A percentile compares a stretch with the other conserved stretches of the same genome.
Evolutionary conservation across 495 filamentous ascomycete genomes (phyloP).

Genomic region (Aspergillus coremiiformis): DNA sequence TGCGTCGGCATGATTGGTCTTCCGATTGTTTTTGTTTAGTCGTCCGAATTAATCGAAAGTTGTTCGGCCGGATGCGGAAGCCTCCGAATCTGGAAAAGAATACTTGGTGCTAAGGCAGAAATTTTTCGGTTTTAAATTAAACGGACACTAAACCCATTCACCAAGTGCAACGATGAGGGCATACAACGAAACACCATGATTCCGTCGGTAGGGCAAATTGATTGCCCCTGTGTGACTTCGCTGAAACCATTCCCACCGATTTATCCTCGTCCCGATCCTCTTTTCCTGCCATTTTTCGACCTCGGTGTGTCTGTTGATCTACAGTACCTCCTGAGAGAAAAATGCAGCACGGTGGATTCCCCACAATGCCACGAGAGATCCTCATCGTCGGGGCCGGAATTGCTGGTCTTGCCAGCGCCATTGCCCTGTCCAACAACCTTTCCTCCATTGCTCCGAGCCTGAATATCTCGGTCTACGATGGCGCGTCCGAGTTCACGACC

Average conservation of each 20-base stretch:
- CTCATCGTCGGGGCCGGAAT: constrained; percentile 23
- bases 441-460: constrained; percentile 3
- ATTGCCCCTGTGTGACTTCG: neutral
- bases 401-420: constrained; percentile 22
- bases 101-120: no score
- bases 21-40: neutral
- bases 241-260: neutral
- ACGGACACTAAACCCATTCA: neutral
- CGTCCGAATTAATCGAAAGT: neutral
- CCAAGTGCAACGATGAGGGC: neutral
- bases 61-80: neutral
- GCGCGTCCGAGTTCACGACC: constrained; percentile 31
- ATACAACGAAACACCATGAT: neutral
- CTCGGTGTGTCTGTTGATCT: neutral
- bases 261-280: neutral
- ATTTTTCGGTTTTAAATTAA: no score
- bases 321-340: neutral
- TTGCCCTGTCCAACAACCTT: constrained; percentile 21
- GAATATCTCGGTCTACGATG: constrained; percentile 40
- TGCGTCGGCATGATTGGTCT: neutral
- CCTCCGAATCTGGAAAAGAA: neutral
- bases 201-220: neutral
- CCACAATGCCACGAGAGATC: constrained; percentile 14
- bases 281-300: neutral
- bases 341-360: neutral